Conservation (phyloP, 2,329 filamentous ascomycete species). For the Cordyceps fumosorosea region DNA sequence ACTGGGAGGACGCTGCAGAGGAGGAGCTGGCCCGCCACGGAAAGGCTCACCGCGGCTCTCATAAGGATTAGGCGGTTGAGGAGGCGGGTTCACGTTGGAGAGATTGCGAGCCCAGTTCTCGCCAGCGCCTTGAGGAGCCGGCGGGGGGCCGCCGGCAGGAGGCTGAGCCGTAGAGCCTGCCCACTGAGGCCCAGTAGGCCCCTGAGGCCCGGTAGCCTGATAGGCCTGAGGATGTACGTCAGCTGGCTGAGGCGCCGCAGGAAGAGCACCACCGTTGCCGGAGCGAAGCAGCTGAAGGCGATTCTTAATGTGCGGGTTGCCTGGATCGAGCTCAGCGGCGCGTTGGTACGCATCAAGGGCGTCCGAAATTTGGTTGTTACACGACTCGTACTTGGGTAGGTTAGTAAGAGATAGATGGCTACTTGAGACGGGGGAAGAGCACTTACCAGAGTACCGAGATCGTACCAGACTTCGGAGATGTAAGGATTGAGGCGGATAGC, state of each 20-base stretch:
- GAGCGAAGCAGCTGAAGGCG: slow-evolving; percentile 82
- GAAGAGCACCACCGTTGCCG: slow-evolving; percentile 67
- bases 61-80: slow-evolving; percentile 73
- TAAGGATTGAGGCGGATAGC: slow-evolving; percentile 95
- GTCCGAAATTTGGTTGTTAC: slow-evolving; percentile 97
- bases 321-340: slow-evolving; percentile 87
- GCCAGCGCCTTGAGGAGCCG: slow-evolving; percentile 53
- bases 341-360: slow-evolving; percentile 92
- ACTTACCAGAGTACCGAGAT: slow-evolving; percentile 87
- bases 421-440: slow-evolving; percentile 15
- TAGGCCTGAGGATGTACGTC: slow-evolving; percentile 96
- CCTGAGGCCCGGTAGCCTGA: slow-evolving; percentile 73
- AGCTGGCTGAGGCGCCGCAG: slow-evolving; percentile 78
- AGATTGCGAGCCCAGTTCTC: slow-evolving; percentile 57
- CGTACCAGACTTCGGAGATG: slow-evolving; percentile 99
- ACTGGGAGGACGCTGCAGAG: slow-evolving; percentile 65
- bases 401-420: slow-evolving; percentile 23
- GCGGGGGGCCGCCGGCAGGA: slow-evolving; percentile 48
- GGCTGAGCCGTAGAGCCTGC: slow-evolving; percentile 63
- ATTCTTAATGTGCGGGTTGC: slow-evolving; percentile 93
- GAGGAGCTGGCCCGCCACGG: slow-evolving; percentile 60
- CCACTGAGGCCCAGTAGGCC: slow-evolving; percentile 85
- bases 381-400: slow-evolving; percentile 75
- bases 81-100: slow-evolving; percentile 70
- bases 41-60: slow-evolving; percentile 66